These are phyloP conservation scores for Achaetomium macrosporum DNA, from an alignment of 2,329 filamentous ascomycete genomes.

Conservation along the genomic window DNA sequence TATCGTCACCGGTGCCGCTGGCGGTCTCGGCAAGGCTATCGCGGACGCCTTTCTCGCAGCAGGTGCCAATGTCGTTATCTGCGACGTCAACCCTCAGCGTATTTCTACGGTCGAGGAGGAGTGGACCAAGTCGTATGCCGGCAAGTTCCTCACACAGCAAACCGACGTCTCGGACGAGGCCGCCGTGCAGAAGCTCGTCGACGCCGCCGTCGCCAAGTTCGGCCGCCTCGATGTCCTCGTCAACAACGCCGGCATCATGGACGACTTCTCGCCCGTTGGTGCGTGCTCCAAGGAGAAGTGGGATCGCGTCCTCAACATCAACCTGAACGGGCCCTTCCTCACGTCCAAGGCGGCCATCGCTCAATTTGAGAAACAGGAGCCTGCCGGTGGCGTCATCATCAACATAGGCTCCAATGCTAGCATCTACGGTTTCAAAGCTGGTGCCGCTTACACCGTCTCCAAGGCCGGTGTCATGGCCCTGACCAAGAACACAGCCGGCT, in stretches of 20 bases:
- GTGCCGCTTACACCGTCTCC: constrained; percentile 27
- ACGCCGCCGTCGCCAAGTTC: constrained; percentile 27
- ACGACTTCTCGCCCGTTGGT: constrained; percentile 49
- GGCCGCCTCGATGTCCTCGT: constrained; percentile 48
- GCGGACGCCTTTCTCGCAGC: constrained; percentile 29
- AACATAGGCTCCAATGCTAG: constrained; percentile 47
- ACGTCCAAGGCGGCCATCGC: constrained; percentile 46
- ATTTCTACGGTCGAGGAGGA: constrained; percentile 24
- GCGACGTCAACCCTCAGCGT: constrained; percentile 30
- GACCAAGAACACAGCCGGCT: constrained; percentile 52
- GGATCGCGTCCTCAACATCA: constrained; percentile 50
- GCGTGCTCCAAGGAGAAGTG: constrained; percentile 41
- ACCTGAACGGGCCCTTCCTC: constrained; percentile 50
- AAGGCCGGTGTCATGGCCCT: constrained; percentile 26
- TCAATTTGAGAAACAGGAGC: constrained; percentile 38
- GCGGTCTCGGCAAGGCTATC: constrained; percentile 32
- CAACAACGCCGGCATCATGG: constrained; percentile 54
- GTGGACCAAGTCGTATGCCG: constrained; percentile 22
- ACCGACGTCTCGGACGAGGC: constrained; percentile 31
- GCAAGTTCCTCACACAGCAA: constrained; percentile 25
- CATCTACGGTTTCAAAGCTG: constrained; percentile 32
- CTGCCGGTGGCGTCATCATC: constrained; percentile 41
- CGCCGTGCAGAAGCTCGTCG: constrained; percentile 29
- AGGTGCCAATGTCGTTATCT: constrained; percentile 32
- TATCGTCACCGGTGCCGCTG: constrained; percentile 30